Evolutionary conservation across 2,329 filamentous ascomycete genomes (phyloP).

Genomic region (Hymenoscyphus repandus): DNA sequence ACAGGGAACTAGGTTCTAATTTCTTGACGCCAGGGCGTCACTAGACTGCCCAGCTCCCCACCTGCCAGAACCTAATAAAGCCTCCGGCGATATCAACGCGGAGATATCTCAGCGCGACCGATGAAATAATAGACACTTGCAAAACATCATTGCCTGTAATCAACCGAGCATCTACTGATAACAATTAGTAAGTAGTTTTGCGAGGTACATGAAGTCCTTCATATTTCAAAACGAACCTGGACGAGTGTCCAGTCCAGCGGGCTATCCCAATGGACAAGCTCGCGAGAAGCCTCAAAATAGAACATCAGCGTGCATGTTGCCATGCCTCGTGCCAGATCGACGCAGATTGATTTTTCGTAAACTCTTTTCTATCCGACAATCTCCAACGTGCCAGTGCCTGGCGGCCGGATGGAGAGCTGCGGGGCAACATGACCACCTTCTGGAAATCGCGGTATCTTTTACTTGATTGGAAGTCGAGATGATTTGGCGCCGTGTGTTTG

Average conservation of each 20-base stretch:
- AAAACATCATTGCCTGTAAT: no score
- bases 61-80: slow-evolving; percentile 7
- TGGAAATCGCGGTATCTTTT: slow-evolving; percentile 1
- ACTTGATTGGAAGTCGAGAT: slow-evolving; percentile 9
- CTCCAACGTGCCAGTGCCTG: no score
- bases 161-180: no score
- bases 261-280: neutral
- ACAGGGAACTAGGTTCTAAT: slow-evolving; percentile 14
- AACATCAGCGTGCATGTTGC: no score
- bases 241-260: neutral
- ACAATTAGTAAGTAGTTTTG: no score
- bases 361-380: neutral
- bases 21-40: slow-evolving; percentile 6
- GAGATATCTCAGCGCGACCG: neutral
- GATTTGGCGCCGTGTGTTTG: slow-evolving; percentile 2
- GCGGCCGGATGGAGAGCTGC: neutral
- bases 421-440: slow-evolving; percentile 5
- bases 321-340: neutral
- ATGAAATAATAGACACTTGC: no score
- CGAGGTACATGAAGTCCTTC: no score
- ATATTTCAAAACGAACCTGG: no score
- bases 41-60: neutral
- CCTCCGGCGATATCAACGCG: slow-evolving; percentile 10
- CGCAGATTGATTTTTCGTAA: neutral
- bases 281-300: neutral